Evolutionary conservation across 306 rosid genomes (phyloP).

Genomic region (Prunus kanzakura): DNA sequence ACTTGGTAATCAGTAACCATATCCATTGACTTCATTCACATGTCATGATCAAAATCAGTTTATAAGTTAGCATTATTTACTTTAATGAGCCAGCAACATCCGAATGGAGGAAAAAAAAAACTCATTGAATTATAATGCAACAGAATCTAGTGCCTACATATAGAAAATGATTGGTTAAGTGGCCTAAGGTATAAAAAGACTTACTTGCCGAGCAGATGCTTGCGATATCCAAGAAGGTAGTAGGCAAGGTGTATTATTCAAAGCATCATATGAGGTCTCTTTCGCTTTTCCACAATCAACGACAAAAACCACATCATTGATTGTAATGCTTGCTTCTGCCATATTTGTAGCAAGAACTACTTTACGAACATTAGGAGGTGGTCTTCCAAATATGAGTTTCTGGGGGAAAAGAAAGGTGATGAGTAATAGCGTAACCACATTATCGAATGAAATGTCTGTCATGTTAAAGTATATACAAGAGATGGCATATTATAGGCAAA

Average conservation of each 20-base stretch:
- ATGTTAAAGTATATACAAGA: background rate
- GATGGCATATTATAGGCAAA: background rate
- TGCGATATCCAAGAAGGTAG: slow-evolving; percentile 96
- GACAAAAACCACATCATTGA: slow-evolving; percentile 88
- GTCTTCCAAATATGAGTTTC: slow-evolving; percentile 87
- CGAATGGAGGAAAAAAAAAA: background rate
- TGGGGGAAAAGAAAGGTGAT: slow-evolving; percentile 19
- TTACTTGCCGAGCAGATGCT: slow-evolving; percentile 94
- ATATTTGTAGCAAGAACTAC: slow-evolving; percentile 91
- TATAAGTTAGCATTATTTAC: background rate
- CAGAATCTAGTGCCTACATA: background rate
- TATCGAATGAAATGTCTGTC: background rate
- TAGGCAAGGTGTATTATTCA: slow-evolving; percentile 93
- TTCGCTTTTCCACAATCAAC: slow-evolving; percentile 97
- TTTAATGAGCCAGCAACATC: background rate
- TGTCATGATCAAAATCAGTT: background rate
- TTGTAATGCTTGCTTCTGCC: slow-evolving; percentile 99
- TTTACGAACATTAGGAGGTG: slow-evolving; percentile 86
- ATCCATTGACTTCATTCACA: slow-evolving; percentile 7
- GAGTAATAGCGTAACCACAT: background rate
- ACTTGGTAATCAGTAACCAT: slow-evolving; percentile 4
- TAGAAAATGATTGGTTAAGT: slow-evolving; percentile 9
- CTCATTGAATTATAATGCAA: background rate
- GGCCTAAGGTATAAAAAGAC: slow-evolving; percentile 32
- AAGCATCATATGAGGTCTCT: slow-evolving; percentile 95